Conservation (phyloP, 495 filamentous ascomycete species). For the Pyronema omphalodes region DNA sequence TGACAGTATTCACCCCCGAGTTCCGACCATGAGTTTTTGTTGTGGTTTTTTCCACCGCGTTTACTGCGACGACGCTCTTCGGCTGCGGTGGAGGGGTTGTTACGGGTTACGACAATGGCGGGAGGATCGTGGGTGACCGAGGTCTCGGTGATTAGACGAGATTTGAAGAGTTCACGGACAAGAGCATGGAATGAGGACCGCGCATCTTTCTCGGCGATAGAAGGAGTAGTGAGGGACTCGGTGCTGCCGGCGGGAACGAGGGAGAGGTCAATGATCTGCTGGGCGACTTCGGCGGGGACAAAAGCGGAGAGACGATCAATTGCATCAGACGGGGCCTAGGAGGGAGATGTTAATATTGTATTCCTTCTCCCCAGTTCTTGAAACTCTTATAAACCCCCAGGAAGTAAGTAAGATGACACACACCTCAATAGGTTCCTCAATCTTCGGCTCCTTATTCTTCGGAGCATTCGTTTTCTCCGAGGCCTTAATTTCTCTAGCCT, state of each 20-base stretch:
- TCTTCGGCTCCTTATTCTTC: neutral
- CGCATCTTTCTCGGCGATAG: slow-evolving; percentile 38
- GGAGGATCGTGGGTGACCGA: slow-evolving; percentile 30
- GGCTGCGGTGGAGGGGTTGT: slow-evolving; percentile 21
- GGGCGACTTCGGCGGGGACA: slow-evolving; percentile 29
- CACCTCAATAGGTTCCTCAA: neutral
- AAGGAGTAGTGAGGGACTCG: slow-evolving; percentile 26
- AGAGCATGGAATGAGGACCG: slow-evolving; percentile 42
- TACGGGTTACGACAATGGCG: slow-evolving; percentile 39
- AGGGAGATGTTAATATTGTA: slow-evolving; percentile 10
- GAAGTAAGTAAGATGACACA: slow-evolving; percentile 5
- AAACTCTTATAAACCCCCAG: slow-evolving; percentile 3
- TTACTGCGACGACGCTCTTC: slow-evolving; percentile 12
- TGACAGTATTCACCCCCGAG: slow-evolving; percentile 63
- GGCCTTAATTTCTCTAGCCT: neutral
- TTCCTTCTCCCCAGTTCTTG: slow-evolving; percentile 6
- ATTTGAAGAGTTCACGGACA: slow-evolving; percentile 49
- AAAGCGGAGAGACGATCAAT: slow-evolving; percentile 28
- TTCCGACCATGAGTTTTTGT: slow-evolving; percentile 24
- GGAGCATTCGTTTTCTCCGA: neutral
- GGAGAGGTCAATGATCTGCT: slow-evolving; percentile 25
- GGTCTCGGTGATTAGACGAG: slow-evolving; percentile 46
- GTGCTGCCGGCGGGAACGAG: slow-evolving; percentile 32
- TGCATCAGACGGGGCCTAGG: slow-evolving; percentile 33
- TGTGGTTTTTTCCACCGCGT: slow-evolving; percentile 18